Conservation (phyloP, 176 grass and related monocot species). For the Phyllostachys edulis region DNA sequence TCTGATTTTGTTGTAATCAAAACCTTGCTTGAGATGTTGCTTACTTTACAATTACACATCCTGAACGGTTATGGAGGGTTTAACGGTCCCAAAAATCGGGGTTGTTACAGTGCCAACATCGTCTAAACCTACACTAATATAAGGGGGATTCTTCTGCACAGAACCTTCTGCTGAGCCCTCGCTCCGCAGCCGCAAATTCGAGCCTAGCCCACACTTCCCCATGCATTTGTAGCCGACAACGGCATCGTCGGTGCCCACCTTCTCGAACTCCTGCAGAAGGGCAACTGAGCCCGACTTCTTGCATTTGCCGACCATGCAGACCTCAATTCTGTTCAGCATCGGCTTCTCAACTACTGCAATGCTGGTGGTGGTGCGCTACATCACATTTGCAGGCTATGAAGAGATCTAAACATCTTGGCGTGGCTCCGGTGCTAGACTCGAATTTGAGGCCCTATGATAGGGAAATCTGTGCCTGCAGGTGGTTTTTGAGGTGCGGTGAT, state of each 20-base stretch:
- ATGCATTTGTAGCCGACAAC: slow-evolving; percentile 74
- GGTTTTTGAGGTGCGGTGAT: background rate
- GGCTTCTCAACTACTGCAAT: background rate
- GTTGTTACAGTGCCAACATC: slow-evolving; percentile 73
- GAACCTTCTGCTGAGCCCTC: background rate
- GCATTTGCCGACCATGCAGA: slow-evolving; percentile 92
- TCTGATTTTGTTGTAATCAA: no score
- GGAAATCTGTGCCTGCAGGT: background rate
- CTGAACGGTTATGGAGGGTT: no score
- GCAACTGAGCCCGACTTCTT: slow-evolving; percentile 54
- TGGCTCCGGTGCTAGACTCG: background rate
- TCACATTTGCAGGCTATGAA: background rate
- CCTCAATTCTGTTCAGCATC: slow-evolving; percentile 44
- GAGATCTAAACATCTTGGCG: background rate
- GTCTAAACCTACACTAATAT: slow-evolving; percentile 62
- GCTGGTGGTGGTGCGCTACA: background rate
- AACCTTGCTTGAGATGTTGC: no score
- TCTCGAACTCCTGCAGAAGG: slow-evolving; percentile 66
- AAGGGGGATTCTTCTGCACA: slow-evolving; percentile 41
- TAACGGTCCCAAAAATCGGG: no score
- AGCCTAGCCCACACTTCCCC: slow-evolving; percentile 70
- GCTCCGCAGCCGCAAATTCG: slow-evolving; percentile 48
- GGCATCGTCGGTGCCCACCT: slow-evolving; percentile 6
- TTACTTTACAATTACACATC: no score
- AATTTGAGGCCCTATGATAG: slow-evolving; percentile 36